These are phyloP conservation scores for Mycothermus thermophilus DNA, from an alignment of 495 filamentous ascomycete genomes.

Conservation along the genomic window DNA sequence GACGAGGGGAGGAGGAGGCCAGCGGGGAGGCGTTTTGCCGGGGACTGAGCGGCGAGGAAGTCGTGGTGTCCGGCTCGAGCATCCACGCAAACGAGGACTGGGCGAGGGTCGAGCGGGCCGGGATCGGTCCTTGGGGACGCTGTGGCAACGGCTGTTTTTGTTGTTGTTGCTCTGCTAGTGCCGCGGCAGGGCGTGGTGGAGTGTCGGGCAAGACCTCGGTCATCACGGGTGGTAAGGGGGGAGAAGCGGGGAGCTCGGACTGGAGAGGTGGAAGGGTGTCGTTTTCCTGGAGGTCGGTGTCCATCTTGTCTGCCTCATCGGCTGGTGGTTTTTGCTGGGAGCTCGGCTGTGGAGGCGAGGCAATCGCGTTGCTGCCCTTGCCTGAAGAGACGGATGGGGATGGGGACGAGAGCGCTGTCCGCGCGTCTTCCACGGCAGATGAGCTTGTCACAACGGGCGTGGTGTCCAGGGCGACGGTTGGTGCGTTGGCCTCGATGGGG, in stretches of 20 bases:
- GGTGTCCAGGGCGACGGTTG: constrained; percentile 22
- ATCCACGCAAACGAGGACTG: constrained; percentile 94
- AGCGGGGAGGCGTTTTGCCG: constrained; percentile 1
- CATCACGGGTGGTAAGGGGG: no score
- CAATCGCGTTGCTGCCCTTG: neutral
- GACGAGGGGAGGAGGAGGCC: constrained; percentile 8
- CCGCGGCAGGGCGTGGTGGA: no score
- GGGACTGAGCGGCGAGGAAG: constrained; percentile 3
- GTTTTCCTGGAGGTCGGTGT: constrained; percentile 13
- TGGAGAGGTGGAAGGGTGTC: constrained; percentile 5
- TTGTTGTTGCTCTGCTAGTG: no score
- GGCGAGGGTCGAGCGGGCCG: constrained; percentile 53
- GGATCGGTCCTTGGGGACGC: constrained; percentile 26
- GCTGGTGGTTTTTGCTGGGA: constrained; percentile 4
- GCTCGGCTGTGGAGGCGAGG: constrained; percentile 6
- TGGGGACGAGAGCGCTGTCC: constrained; percentile 15
- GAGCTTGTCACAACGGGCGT: constrained; percentile 21
- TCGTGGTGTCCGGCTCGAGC: constrained; percentile 47
- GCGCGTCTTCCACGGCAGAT: constrained; percentile 15
- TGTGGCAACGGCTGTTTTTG: constrained; percentile 1
- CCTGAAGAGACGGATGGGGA: no score
- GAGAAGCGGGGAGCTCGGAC: constrained; percentile 6
- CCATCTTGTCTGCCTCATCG: constrained; percentile 14
- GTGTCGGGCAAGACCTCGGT: no score
- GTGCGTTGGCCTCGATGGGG: constrained; percentile 8